Percentiles rank a stretch among this genome's conserved stretches.
These are phyloP conservation scores for Collybia nuda DNA, from an alignment of 768 basidiomycete species.

Conservation along the genomic window DNA sequence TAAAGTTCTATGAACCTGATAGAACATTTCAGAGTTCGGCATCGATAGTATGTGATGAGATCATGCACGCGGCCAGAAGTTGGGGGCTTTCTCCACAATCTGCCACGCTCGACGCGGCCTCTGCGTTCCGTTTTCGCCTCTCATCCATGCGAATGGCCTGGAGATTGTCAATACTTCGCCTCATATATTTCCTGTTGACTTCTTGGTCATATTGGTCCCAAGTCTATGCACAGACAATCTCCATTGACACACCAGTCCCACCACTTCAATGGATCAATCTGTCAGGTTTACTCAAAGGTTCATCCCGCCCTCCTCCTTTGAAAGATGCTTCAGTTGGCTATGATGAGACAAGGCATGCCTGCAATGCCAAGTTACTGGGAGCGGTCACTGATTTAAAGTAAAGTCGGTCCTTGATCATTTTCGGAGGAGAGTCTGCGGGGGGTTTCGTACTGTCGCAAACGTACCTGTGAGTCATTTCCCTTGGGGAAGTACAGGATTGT, in stretches of 20 bases:
- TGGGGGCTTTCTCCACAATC: neutral
- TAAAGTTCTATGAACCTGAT: too few relatives aligned
- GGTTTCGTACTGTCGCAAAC: slow-evolving; percentile 65
- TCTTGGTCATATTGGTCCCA: slow-evolving; percentile 16
- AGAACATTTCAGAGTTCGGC: too few relatives aligned
- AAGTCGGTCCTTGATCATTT: slow-evolving; percentile 63
- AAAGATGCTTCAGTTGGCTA: slow-evolving; percentile 73
- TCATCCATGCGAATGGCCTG: slow-evolving; percentile 28
- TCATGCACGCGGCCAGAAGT: neutral
- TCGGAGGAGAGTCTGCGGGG: slow-evolving; percentile 72
- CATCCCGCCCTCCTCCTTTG: slow-evolving; percentile 57
- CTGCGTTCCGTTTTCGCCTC: neutral
- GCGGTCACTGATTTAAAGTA: slow-evolving; percentile 13
- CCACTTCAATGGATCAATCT: slow-evolving; percentile 80
- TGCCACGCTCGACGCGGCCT: neutral
- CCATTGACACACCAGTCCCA: slow-evolving; percentile 54
- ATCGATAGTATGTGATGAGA: neutral
- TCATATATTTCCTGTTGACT: slow-evolving; percentile 23
- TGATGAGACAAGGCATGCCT: slow-evolving; percentile 40
- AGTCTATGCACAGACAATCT: slow-evolving; percentile 44
- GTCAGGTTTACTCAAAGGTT: slow-evolving; percentile 51
- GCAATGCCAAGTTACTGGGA: neutral
- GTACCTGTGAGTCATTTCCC: slow-evolving; percentile 56
- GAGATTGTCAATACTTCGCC: slow-evolving; percentile 19
- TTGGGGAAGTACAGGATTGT: neutral